These are phyloP conservation scores for Cercophora scortea DNA, from an alignment of 495 filamentous ascomycete species.

Conservation along the genomic window DNA sequence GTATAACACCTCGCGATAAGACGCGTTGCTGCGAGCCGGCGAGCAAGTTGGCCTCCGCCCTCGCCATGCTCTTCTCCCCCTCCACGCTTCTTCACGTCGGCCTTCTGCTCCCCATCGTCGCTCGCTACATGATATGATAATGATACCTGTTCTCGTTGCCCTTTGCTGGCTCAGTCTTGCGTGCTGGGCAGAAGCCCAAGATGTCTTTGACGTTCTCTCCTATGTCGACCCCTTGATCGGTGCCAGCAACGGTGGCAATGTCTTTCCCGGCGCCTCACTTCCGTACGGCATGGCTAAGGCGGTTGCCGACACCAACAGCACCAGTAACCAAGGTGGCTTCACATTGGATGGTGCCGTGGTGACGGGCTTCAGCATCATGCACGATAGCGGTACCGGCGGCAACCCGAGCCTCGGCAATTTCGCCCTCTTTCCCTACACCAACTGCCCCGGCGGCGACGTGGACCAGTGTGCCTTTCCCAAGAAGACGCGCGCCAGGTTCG, in stretches of 20 bases:
- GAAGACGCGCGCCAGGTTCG: slow-evolving; percentile 23
- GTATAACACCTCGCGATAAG: too few relatives aligned
- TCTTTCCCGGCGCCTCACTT: slow-evolving; percentile 66
- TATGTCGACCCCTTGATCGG: slow-evolving; percentile 53
- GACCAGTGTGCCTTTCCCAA: slow-evolving; percentile 57
- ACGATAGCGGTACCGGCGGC: slow-evolving; percentile 68
- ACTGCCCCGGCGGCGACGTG: slow-evolving; percentile 57
- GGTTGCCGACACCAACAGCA: slow-evolving; percentile 59
- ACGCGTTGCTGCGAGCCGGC: too few relatives aligned
- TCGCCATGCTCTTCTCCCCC: background rate
- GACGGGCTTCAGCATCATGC: slow-evolving; percentile 59
- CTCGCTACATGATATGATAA: background rate
- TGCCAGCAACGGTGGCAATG: slow-evolving; percentile 57
- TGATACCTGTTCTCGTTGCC: slow-evolving; percentile 3
- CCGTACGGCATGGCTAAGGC: slow-evolving; percentile 76
- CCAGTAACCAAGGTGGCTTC: slow-evolving; percentile 65
- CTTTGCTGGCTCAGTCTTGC: slow-evolving; percentile 6
- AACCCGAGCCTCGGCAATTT: slow-evolving; percentile 66
- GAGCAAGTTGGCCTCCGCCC: too few relatives aligned
- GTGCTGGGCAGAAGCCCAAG: slow-evolving; percentile 5
- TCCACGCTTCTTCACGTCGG: background rate
- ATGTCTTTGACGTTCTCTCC: slow-evolving; percentile 27
- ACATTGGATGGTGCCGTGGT: slow-evolving; percentile 53
- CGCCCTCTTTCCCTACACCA: slow-evolving; percentile 58
- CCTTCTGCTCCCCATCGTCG: background rate